Evolutionary conservation across 148 eudicot genomes (phyloP), one percentile per base, ranked within the genome.

Genomic region (Mesembryanthemum crystallinum): DNA sequence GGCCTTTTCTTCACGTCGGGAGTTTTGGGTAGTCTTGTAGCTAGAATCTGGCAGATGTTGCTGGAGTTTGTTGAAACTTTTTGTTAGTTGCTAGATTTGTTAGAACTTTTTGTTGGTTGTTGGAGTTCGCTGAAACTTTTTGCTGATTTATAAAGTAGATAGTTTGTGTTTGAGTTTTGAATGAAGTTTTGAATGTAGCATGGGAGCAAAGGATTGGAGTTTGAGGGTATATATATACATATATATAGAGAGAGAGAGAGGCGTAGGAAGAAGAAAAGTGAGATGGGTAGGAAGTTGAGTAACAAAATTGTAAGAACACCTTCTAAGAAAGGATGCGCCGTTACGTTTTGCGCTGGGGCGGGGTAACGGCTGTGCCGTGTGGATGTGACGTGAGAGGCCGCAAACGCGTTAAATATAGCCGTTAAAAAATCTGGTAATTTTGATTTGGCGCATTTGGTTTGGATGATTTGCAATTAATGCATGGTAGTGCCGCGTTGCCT

Each of bases 331-430:
- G 23, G 13, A 54, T 17, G 7, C n/a, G n/a, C 21, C 55, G 12
- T 14, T 45, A 9, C 15, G n/a, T 15, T 17, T 10, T 6, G 20
- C 69, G 12, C 45, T 66, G 39, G 39, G n/a, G n/a, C n/a, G 21
- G 25, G 6, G 6, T 66, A 33, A 45, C 69, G 69, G 69, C 69
- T 35, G 47, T 9, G 35, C 27, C 69, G 69, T 66, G 69, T 66
- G 42, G 17, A 33, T 35, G n/a, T n/a, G 69, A 66, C 69, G 35
- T 37, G 49, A 23, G 23, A 66, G n/a, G 5, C 69, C 69, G 13
- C 20, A 33, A 66, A 9, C 69, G 69, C 27, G 49, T 66, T 24
- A 35, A 52, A 17, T 47, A 47, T 10, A 47, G 52, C 52, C 52
- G 52, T 47, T 9, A 47, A 47, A 47, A 2, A 9, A 10, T 15